phyloP scores from a whole-genome alignment of 805 yeast genomes.

The Candida schatavii region DNA sequence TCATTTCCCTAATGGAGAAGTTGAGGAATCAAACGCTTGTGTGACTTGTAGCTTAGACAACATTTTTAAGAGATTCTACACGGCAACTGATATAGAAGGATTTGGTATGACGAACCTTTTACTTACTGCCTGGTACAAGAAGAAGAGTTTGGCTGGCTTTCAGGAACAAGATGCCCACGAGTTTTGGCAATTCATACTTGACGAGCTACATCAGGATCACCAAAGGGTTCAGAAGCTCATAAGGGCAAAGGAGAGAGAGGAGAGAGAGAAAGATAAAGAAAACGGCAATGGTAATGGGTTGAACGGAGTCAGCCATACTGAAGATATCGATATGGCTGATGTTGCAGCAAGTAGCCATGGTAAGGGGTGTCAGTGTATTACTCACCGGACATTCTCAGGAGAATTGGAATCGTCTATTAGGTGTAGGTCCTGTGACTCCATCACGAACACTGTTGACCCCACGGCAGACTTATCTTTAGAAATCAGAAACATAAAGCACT shows the following conservation, averaged over 20 bases:
- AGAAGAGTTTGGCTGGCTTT: slow-evolving; percentile 86
- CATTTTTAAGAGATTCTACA: slow-evolving; percentile 71
- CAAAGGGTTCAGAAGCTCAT: slow-evolving; percentile 14
- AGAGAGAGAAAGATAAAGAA: neutral
- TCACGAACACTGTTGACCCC: slow-evolving; percentile 79
- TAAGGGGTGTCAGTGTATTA: slow-evolving; percentile 64
- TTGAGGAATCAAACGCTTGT: slow-evolving; percentile 48
- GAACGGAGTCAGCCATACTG: no score
- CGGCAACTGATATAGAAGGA: slow-evolving; percentile 59
- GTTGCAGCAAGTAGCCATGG: neutral
- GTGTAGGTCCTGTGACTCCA: slow-evolving; percentile 65
- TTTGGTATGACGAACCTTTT: slow-evolving; percentile 79
- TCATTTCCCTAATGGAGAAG: slow-evolving; percentile 14
- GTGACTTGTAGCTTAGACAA: slow-evolving; percentile 83
- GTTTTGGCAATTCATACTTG: slow-evolving; percentile 87
- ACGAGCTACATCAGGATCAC: slow-evolving; percentile 64
- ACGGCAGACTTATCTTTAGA: slow-evolving; percentile 86
- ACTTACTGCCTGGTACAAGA: slow-evolving; percentile 84
- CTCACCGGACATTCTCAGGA: slow-evolving; percentile 83
- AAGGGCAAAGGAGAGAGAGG: neutral
- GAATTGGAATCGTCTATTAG: slow-evolving; percentile 73
- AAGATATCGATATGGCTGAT: slow-evolving; percentile 1
- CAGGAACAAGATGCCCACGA: slow-evolving; percentile 99
- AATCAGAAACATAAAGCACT: slow-evolving; percentile 39
- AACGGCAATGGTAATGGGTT: neutral